A percentile compares a stretch with the other conserved stretches of the same genome.
These are phyloP conservation scores for Puccinellia tenuiflora DNA, from an alignment of 176 grass and related monocot genomes.

Conservation along the genomic window DNA sequence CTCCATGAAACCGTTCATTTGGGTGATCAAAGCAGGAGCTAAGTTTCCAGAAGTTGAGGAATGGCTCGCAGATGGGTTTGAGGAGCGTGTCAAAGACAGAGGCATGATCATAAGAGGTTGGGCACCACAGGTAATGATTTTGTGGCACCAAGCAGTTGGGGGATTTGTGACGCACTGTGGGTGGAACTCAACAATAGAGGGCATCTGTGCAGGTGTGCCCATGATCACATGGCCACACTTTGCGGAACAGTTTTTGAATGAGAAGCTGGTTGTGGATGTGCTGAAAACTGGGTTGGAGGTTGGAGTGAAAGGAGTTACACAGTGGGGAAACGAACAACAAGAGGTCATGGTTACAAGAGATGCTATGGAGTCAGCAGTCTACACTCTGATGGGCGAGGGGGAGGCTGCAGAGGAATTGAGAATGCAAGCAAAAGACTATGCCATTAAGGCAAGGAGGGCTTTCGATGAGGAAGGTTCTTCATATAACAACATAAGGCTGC, in stretches of 20 bases:
- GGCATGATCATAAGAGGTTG: slow-evolving; percentile 52
- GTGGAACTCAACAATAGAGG: slow-evolving; percentile 69
- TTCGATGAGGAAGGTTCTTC: slow-evolving; percentile 57
- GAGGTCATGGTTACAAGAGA: slow-evolving; percentile 34
- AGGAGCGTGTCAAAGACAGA: slow-evolving; percentile 34
- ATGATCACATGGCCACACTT: slow-evolving; percentile 71
- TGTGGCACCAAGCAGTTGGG: slow-evolving; percentile 56
- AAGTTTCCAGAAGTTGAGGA: slow-evolving; percentile 42
- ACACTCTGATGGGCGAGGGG: slow-evolving; percentile 40
- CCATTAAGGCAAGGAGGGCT: slow-evolving; percentile 51
- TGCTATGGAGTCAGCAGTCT: slow-evolving; percentile 18
- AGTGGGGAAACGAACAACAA: slow-evolving; percentile 17
- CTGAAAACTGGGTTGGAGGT: slow-evolving; percentile 48
- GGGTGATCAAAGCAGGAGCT: slow-evolving; percentile 57
- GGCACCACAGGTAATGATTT: slow-evolving; percentile 62
- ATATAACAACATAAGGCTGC: slow-evolving; percentile 29
- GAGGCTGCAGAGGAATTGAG: slow-evolving; percentile 43
- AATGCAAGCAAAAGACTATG: slow-evolving; percentile 32
- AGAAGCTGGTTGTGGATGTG: slow-evolving; percentile 60
- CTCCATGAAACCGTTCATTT: slow-evolving; percentile 51
- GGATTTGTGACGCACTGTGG: slow-evolving; percentile 67
- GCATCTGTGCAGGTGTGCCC: slow-evolving; percentile 45
- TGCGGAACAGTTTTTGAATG: slow-evolving; percentile 54
- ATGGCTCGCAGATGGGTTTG: slow-evolving; percentile 57
- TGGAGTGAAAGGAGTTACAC: slow-evolving; percentile 29